phyloP scores from a whole-genome alignment of 345 rosid genomes.

The Lumnitzera racemosa region DNA sequence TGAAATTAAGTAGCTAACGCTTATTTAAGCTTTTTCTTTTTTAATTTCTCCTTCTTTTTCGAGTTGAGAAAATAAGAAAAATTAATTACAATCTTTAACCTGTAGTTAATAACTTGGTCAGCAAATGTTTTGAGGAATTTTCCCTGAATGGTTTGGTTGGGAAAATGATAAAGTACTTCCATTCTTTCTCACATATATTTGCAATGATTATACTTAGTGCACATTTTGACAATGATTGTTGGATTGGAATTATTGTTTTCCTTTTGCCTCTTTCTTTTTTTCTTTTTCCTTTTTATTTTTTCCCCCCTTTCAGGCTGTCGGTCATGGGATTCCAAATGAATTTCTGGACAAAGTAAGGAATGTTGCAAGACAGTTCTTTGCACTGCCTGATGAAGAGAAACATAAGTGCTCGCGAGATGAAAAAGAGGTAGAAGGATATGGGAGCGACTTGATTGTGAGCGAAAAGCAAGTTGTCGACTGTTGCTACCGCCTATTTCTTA shows the following conservation, averaged over 20 bases:
- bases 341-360: slow-evolving; percentile 32
- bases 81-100: too few relatives aligned
- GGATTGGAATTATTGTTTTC: background rate
- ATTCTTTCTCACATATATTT: too few relatives aligned
- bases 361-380: slow-evolving; percentile 29
- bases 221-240: background rate
- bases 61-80: too few relatives aligned
- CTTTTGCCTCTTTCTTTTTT: background rate
- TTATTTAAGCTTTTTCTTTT: too few relatives aligned
- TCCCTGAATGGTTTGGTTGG: too few relatives aligned
- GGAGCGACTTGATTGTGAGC: slow-evolving; percentile 32
- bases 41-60: too few relatives aligned
- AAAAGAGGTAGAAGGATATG: slow-evolving; percentile 37
- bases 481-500: slow-evolving; percentile 36
- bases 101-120: too few relatives aligned
- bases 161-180: too few relatives aligned
- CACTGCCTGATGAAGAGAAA: slow-evolving; percentile 35
- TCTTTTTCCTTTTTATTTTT: background rate
- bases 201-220: too few relatives aligned
- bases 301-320: slow-evolving; percentile 22
- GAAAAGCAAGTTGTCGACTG: slow-evolving; percentile 37
- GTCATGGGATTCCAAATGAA: slow-evolving; percentile 39
- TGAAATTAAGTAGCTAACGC: too few relatives aligned
- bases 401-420: slow-evolving; percentile 23
- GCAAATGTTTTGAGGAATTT: too few relatives aligned